Evolutionary conservation across 352 stramenopile species (phyloP), one percentile per base, ranked within the genome.

Genomic region (Phytophthora nicotianae): DNA sequence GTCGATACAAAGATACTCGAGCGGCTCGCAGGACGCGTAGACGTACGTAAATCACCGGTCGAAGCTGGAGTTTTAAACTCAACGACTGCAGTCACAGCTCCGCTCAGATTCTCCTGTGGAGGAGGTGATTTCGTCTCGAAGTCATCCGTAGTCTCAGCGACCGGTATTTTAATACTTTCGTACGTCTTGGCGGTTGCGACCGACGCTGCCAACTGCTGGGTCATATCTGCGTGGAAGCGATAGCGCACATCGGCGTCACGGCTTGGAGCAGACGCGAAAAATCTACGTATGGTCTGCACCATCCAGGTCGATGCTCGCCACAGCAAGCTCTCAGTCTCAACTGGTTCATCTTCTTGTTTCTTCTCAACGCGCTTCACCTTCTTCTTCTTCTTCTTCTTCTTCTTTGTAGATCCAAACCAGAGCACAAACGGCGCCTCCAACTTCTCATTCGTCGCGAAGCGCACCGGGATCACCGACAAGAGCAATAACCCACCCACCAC

Each of bases 381-480:
- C 32, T 38, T 38, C 32, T 38, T 27, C 24, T 27, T 29, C 35
- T 42, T 26, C 6, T 14, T 24, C 14, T 41, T 69, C 14, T 32
- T 65, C 45, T 42, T 35, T 11, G 49, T 11, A 8, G 49, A 51
- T 0, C 58, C 61, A 21, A 75, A 66, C 68, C 66, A 83, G 0
- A 82, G 32, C 21, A 79, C 54, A 50, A 81, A 76, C 20, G 75
- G 71, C 0, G 71, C 29, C 32, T 72, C 64, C 6, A 24, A 50
- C 19, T 70, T 54, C 26, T 66, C 62, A 43, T 58, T 54, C 21
- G 29, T 33, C 50, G 56, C 17, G 24, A 47, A 52, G 38, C 37
- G 52, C 23, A 90, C 75, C 0, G 79, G 79, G n/a, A 88, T 57
- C 21, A 82, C 40, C 8, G 65, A 66, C 27, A 92, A 47, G 23